Percentiles rank a stretch among this genome's conserved stretches.
Conservation (phyloP, 2,329 filamentous ascomycete genomes). For the Drechslerella stenobrocha region DNA sequence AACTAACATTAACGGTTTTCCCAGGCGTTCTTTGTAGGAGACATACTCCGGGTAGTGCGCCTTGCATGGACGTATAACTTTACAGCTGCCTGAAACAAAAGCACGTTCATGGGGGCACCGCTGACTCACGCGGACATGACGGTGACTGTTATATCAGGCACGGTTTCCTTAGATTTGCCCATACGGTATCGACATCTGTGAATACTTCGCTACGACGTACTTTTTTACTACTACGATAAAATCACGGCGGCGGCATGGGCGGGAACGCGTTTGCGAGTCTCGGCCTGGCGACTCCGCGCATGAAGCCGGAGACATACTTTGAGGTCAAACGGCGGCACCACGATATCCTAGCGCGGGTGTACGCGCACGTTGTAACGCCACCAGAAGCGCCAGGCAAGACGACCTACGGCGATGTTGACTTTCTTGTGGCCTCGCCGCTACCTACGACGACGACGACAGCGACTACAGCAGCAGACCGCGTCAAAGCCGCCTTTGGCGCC, state of each 20-base stretch:
- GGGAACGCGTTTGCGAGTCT: slow-evolving; percentile 64
- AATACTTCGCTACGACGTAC: no score
- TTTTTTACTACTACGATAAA: background rate
- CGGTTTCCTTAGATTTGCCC: no score
- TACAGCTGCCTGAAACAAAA: no score
- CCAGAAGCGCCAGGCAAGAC: slow-evolving; percentile 71
- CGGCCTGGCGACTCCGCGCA: slow-evolving; percentile 67
- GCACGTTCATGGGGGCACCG: no score
- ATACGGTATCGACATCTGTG: no score
- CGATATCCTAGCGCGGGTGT: slow-evolving; percentile 60
- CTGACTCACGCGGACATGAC: no score
- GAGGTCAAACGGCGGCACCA: slow-evolving; percentile 59
- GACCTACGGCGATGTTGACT: slow-evolving; percentile 73
- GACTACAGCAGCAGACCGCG: slow-evolving; percentile 3
- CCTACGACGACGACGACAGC: slow-evolving; percentile 5
- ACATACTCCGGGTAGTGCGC: no score
- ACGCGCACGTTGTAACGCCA: slow-evolving; percentile 63
- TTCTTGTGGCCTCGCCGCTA: slow-evolving; percentile 62
- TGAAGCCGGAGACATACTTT: slow-evolving; percentile 65
- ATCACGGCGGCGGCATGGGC: slow-evolving; percentile 62
- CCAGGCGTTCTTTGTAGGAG: slow-evolving; percentile 3
- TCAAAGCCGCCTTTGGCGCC: slow-evolving; percentile 20
- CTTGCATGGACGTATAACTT: no score
- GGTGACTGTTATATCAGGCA: no score
- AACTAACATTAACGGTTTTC: no score